Evolutionary conservation across 2,329 filamentous ascomycete genomes (phyloP).

Genomic region (Aspergillus oerlinghausenensis): DNA sequence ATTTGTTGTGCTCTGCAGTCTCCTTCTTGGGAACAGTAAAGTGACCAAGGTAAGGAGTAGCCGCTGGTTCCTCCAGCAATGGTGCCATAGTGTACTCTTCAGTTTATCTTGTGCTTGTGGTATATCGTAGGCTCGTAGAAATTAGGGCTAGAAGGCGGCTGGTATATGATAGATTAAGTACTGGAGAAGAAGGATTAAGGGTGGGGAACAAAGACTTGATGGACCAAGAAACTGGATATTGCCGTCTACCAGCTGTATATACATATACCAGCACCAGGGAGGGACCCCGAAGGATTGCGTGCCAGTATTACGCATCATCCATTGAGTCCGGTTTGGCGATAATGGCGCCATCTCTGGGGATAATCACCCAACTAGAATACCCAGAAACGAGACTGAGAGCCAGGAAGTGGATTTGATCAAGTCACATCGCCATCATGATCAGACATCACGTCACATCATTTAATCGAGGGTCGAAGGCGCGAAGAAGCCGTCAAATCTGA

Average conservation of each 20-base stretch:
- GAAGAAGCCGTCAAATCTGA: background rate
- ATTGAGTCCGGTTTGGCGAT: slow-evolving; percentile 11
- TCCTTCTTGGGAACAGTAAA: slow-evolving; percentile 19
- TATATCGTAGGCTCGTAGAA: background rate
- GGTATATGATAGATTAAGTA: slow-evolving; percentile 12
- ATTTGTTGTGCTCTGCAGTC: slow-evolving; percentile 21
- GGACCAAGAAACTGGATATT: background rate
- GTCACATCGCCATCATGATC: background rate
- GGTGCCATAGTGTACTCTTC: slow-evolving; percentile 25
- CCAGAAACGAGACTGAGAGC: background rate
- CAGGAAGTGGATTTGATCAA: background rate
- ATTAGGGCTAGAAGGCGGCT: background rate
- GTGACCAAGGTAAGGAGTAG: slow-evolving; percentile 6
- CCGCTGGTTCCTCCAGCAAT: slow-evolving; percentile 25
- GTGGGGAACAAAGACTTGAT: background rate
- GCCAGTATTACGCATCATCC: slow-evolving; percentile 13
- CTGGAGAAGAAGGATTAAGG: background rate
- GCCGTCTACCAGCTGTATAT: background rate
- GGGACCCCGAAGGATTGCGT: background rate
- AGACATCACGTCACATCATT: background rate
- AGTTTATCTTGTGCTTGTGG: background rate
- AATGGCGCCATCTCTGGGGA: slow-evolving; percentile 28
- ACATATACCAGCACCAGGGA: background rate
- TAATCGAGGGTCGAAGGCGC: background rate
- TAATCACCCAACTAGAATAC: slow-evolving; percentile 20